Evolutionary conservation across 2,329 filamentous ascomycete genomes (phyloP).

Genomic region (Phyllosticta paracitricarpa): DNA sequence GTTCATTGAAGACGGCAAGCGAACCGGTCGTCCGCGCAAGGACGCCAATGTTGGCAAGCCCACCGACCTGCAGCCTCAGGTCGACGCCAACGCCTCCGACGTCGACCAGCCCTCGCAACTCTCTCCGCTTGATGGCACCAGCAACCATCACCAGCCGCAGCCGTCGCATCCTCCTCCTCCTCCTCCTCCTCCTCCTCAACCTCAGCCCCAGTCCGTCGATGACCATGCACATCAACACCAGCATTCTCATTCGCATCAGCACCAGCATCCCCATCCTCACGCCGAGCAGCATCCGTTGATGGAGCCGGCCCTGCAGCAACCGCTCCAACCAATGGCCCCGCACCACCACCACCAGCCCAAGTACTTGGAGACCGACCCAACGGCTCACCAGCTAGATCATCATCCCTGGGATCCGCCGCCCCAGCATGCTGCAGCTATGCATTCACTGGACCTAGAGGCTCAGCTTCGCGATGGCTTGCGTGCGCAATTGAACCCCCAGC

Average conservation of each 20-base stretch:
- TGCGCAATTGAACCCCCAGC: background rate
- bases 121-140: background rate
- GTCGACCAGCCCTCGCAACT: background rate
- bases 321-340: constrained; percentile 4
- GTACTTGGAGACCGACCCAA: background rate
- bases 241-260: background rate
- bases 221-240: constrained; percentile 2
- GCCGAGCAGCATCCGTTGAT: background rate
- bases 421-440: constrained; percentile 1
- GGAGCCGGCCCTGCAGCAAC: background rate
- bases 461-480: constrained; percentile 2
- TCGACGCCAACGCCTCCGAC: background rate
- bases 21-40: constrained; percentile 9
- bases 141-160: background rate
- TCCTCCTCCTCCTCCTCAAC: background rate
- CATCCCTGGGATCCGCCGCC: background rate
- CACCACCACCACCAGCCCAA: constrained; percentile 6
- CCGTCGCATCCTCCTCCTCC: constrained; percentile 4
- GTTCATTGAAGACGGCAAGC: constrained; percentile 9
- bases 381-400: background rate
- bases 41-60: constrained; percentile 6
- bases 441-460: background rate
- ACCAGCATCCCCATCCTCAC: background rate
- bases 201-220: background rate
- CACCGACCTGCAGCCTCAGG: background rate